Conservation (phyloP, 768 basidiomycete genomes). For the Pleurotus sapidus region DNA sequence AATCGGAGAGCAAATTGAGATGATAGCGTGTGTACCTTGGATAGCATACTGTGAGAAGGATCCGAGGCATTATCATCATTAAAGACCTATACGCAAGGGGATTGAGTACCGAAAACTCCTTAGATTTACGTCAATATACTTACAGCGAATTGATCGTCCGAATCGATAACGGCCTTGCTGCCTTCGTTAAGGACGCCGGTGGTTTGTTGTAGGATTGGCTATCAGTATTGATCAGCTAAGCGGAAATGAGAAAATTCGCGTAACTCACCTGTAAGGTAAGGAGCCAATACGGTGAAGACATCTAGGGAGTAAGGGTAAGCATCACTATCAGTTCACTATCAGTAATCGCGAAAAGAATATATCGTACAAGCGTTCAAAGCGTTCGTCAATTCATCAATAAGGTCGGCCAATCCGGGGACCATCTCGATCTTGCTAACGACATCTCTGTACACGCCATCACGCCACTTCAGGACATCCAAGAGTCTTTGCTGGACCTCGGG, state of each 20-base stretch:
- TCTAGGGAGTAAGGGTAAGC: constrained; percentile 30
- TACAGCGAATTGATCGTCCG: constrained; percentile 65
- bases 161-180: constrained; percentile 68
- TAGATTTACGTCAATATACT: neutral
- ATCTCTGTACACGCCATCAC: constrained; percentile 55
- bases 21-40: constrained; percentile 41
- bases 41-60: constrained; percentile 70
- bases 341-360: neutral
- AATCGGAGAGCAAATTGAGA: neutral
- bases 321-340: neutral
- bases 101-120: neutral
- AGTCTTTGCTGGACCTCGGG: constrained; percentile 60
- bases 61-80: constrained; percentile 65
- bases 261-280: constrained; percentile 54
- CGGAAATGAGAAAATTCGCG: neutral
- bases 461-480: constrained; percentile 58
- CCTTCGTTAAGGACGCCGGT: constrained; percentile 56
- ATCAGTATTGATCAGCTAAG: constrained; percentile 10
- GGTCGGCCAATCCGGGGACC: constrained; percentile 56
- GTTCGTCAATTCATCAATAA: constrained; percentile 62
- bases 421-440: constrained; percentile 57
- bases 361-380: constrained; percentile 63
- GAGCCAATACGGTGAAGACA: constrained; percentile 66
- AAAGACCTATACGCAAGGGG: constrained; percentile 46
- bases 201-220: constrained; percentile 63